Evolutionary conservation across 2,329 filamentous ascomycete genomes (phyloP).

Genomic region (Fonsecaea monophora): DNA sequence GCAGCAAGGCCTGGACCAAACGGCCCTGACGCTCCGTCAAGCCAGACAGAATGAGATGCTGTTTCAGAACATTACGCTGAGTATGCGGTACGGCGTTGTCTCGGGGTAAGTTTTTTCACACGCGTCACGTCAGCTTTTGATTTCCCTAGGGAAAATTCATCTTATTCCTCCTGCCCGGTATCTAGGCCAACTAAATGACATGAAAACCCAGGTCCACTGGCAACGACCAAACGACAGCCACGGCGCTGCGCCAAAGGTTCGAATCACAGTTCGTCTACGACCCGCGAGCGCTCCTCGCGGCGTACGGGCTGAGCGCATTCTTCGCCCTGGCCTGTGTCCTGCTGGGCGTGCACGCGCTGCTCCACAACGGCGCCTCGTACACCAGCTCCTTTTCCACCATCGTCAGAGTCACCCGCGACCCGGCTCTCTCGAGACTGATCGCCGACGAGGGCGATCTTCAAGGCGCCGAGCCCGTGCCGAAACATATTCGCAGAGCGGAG

Average conservation of each 20-base stretch:
- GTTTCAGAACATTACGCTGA: slow-evolving; percentile 32
- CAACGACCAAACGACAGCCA: slow-evolving; percentile 3
- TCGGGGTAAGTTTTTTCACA: slow-evolving; percentile 17
- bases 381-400: slow-evolving; percentile 31
- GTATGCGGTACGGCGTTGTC: slow-evolving; percentile 25
- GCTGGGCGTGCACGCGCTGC: slow-evolving; percentile 27
- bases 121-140: background rate
- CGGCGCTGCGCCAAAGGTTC: slow-evolving; percentile 9
- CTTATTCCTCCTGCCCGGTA: background rate
- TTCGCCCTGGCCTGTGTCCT: slow-evolving; percentile 24
- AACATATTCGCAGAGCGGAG: slow-evolving; percentile 19
- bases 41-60: slow-evolving; percentile 22
- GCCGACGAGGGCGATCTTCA: slow-evolving; percentile 30
- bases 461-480: slow-evolving; percentile 28
- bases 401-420: slow-evolving; percentile 30
- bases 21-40: slow-evolving; percentile 12
- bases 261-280: slow-evolving; percentile 29
- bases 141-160: background rate
- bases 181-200: background rate
- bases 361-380: slow-evolving; percentile 30
- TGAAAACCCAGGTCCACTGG: background rate
- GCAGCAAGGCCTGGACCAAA: slow-evolving; percentile 11
- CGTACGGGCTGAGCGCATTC: slow-evolving; percentile 24
- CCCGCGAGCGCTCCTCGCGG: slow-evolving; percentile 23
- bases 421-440: slow-evolving; percentile 25